Conservation (phyloP, 208 protist genomes). For the Trypanosoma scelopori region DNA sequence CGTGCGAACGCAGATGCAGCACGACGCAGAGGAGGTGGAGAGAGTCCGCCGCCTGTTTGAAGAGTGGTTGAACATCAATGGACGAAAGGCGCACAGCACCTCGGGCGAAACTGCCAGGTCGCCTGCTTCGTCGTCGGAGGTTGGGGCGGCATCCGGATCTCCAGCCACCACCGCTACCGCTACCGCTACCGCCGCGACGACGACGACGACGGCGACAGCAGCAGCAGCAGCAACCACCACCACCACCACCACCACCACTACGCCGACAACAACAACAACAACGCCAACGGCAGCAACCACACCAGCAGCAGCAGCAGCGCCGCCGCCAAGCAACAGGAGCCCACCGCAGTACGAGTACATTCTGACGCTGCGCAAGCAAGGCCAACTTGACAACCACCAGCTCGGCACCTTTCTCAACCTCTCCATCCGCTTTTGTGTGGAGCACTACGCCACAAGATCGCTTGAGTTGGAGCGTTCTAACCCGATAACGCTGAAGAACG, state of each 20-base stretch:
- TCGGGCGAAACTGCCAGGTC: constrained; percentile 7
- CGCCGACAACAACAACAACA: too few relatives aligned
- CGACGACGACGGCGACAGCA: too few relatives aligned
- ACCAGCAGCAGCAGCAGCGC: constrained; percentile 8
- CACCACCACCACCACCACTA: too few relatives aligned
- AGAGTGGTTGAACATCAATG: constrained; percentile 75
- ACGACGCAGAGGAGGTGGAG: constrained; percentile 45
- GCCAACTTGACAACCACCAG: constrained; percentile 81
- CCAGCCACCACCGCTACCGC: background rate
- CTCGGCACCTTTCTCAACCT: constrained; percentile 83
- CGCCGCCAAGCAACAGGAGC: constrained; percentile 25
- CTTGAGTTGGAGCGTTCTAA: constrained; percentile 77
- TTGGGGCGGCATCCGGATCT: background rate
- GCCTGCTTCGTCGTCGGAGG: background rate
- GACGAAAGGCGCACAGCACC: constrained; percentile 18
- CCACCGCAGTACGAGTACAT: constrained; percentile 68
- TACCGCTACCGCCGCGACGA: background rate
- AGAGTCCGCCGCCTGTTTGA: constrained; percentile 66
- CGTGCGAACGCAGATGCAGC: constrained; percentile 38
- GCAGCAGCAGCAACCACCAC: too few relatives aligned
- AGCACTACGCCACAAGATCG: constrained; percentile 83
- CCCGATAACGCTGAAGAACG: constrained; percentile 12
- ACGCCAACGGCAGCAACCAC: too few relatives aligned
- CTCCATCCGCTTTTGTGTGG: constrained; percentile 83
- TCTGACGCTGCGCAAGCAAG: constrained; percentile 72